Evolutionary conservation across 441 rosid genomes (phyloP), one percentile per base, ranked within the genome.

Genomic region (Caryocar brasiliense): DNA sequence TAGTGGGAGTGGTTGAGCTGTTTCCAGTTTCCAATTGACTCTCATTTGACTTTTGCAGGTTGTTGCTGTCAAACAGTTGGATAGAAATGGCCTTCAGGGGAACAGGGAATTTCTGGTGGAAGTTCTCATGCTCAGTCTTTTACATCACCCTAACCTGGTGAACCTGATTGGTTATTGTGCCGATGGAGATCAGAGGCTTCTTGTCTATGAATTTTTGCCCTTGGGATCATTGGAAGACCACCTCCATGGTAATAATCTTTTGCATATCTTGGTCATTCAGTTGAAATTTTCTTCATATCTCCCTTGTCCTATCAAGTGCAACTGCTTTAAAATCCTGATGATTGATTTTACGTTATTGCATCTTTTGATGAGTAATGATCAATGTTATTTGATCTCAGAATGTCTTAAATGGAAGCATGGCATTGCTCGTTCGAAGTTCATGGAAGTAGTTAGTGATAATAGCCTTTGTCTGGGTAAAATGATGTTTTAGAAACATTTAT

Each of bases 91-190:
- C 43, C 81, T 88, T 39, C 99, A 92, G 73, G 99, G 99, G 34
- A 92, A 88, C 70, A 71, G 99, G 66, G 99, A 92, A 62, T 92
- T 92, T 64, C 76, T 92, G 46, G 99, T 92, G 53, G 99, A 92
- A 76, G 99, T 88, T 59, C 95, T 92, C 60, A 92, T 92, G 99
- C 89, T 92, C 47, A 92, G 99, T 64, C 97, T 92, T 70, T 83
- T 92, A 47, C 96, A 92, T 73, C 98, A 92, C 54, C 77, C 80
- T 35, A 92, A 92, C 74, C 88, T 92, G 11, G 97, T 92, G 67
- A 92, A 68, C 69, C 77, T 92, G 57, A 92, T 92, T 49, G 98
- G 98, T 53, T 88, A 92, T 64, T 92, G 98, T 65, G 98, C 98
- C 57, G 98, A 92, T 71, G 98, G 96, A 40, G 98, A 92, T 56